Base-by-base conservation (phyloP, 2,329 filamentous ascomycete species). In the Sporothrix pseudoabietina region DNA sequence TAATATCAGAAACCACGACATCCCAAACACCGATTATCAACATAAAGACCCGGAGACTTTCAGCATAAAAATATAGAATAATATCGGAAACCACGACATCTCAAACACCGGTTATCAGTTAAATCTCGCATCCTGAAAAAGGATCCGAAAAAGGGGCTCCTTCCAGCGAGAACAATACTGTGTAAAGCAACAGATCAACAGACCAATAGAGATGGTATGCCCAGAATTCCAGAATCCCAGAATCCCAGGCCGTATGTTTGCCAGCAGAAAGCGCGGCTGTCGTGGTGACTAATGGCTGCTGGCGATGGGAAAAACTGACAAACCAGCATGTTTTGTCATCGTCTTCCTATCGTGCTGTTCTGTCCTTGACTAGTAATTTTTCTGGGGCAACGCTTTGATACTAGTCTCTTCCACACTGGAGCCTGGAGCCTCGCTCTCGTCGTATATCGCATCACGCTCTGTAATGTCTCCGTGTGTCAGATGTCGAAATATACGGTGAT, bases 281-380 rank as follows among this genome's bases (percentile, higher is more conserved):
- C 55, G 57, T n/a, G 0, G 35, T 65, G 59, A 65, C 59, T 44
- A 65, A 65, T 65, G 55, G 5, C 16, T 10, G 8, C 4, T 44
- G 9, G 59, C 3, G 35, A 44, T 65, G 59, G 59, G 59, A 63
- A 63, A 63, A 63, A 63, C 59, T 26, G 44, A 22, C 9, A 41
- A 6, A 14, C 10, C 2, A 26, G 9, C 3, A 4, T 44, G 59
- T 65, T 63, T 59, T 44, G 59, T 65, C 59, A 65, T 65, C 59
- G 8, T 8, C 32, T 22, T 39, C 3, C 14, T 14, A 16, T 8
- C 19, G 12, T 22, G 19, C 7, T 41, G 1, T 19, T 16, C 16
- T 19, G 14, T 22, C 26, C 26, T 1, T 26, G 1, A 26, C 26
- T 26, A 1, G 2, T 26, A 26, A 8, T 22, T 41, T 41, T 41